A percentile compares a stretch with the other conserved stretches of the same genome.
These are phyloP conservation scores for Rhynchosporium graminicola DNA, from an alignment of 2,329 filamentous ascomycete genomes.

Conservation along the genomic window DNA sequence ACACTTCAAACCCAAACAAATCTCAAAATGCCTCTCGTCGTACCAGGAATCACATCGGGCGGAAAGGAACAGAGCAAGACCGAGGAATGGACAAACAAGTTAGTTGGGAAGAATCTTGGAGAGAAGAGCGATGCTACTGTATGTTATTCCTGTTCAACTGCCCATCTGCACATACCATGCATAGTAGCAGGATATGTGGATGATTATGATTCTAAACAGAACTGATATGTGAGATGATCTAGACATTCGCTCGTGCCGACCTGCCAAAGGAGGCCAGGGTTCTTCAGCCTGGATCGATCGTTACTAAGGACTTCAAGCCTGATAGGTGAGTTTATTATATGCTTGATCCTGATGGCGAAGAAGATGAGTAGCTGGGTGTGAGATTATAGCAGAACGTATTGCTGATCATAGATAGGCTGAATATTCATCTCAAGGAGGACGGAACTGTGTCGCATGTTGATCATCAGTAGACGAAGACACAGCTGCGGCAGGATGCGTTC, in stretches of 20 bases:
- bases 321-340: conserved; percentile 33
- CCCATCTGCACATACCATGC: neutral
- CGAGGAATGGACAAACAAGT: conserved; percentile 61
- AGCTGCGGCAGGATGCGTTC: neutral
- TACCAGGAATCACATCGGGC: conserved; percentile 55
- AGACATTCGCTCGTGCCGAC: conserved; percentile 63
- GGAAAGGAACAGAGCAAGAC: conserved; percentile 43
- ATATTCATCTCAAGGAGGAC: conserved; percentile 60
- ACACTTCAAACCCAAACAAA: conserved; percentile 3
- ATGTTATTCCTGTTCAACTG: conserved; percentile 32
- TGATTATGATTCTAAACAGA: neutral
- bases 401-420: conserved; percentile 50
- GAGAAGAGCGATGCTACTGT: conserved; percentile 57
- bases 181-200: too few relatives aligned
- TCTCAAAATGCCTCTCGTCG: conserved; percentile 63
- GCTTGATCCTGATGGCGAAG: too few relatives aligned
- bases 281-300: conserved; percentile 57
- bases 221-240: conserved; percentile 2
- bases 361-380: too few relatives aligned
- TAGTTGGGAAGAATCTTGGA: conserved; percentile 63
- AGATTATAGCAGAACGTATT: neutral
- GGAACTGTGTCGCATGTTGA: conserved; percentile 61
- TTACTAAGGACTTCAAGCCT: conserved; percentile 56
- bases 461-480: conserved; percentile 42
- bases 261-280: conserved; percentile 58